A percentile compares a stretch with the other conserved stretches of the same genome.
These are phyloP conservation scores for Fusarium duplospermum DNA, from an alignment of 2,329 filamentous ascomycete genomes.

Conservation along the genomic window DNA sequence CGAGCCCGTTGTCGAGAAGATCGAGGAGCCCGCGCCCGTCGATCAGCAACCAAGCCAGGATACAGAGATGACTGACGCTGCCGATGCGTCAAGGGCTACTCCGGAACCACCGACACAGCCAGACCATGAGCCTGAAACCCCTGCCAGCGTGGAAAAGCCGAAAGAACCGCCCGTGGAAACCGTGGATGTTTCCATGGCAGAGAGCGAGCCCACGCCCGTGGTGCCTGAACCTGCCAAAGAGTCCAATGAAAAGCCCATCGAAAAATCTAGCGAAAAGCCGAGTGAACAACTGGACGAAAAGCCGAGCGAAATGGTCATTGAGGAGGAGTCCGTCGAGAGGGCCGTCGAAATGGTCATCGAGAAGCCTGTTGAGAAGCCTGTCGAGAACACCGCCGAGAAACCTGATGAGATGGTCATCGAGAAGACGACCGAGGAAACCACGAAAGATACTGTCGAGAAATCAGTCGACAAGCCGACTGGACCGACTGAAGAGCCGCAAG, in stretches of 20 bases:
- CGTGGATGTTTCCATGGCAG: slow-evolving; percentile 10
- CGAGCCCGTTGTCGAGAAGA: not conserved
- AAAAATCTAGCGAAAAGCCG: not conserved
- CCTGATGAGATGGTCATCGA: not conserved
- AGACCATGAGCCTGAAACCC: slow-evolving; percentile 2
- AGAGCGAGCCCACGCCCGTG: not conserved
- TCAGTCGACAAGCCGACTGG: not conserved
- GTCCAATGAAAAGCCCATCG: not conserved
- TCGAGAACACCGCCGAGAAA: not conserved
- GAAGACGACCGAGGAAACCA: not conserved
- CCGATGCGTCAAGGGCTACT: not conserved
- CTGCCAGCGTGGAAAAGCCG: slow-evolving; percentile 5
- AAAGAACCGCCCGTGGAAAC: slow-evolving; percentile 10
- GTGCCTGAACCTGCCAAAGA: not conserved
- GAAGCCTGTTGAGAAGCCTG: not conserved
- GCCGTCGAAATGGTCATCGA: not conserved
- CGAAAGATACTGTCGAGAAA: not conserved
- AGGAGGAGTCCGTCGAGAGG: not conserved
- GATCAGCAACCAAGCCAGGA: slow-evolving; percentile 20
- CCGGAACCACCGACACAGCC: slow-evolving; percentile 1
- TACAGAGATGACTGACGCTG: slow-evolving; percentile 39
- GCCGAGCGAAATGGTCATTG: not conserved
- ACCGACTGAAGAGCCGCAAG: not conserved
- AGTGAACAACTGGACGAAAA: not conserved
- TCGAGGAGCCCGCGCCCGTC: not conserved